Evolutionary conservation across 2,329 filamentous ascomycete species (phyloP).

Genomic region (Ceratocystis cacaofunesta): DNA sequence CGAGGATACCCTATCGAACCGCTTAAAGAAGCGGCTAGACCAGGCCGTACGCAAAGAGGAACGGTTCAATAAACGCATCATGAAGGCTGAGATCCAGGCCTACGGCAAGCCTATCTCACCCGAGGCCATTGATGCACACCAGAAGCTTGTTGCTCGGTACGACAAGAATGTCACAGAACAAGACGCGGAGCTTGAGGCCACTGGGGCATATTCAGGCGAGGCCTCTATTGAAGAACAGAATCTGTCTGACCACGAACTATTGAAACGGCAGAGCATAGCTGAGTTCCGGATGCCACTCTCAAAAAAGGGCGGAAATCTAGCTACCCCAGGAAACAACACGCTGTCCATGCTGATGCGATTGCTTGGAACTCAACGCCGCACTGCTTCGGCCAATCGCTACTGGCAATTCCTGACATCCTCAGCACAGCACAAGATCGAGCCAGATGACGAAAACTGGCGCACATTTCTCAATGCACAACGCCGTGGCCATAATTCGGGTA

Average conservation of each 20-base stretch:
- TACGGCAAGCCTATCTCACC: constrained; percentile 10
- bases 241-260: background rate
- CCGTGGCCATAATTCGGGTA: constrained; percentile 47
- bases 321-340: constrained; percentile 37
- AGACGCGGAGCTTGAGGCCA: background rate
- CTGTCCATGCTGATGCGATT: constrained; percentile 57
- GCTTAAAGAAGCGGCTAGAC: constrained; percentile 2
- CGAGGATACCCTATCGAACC: background rate
- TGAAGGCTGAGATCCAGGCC: constrained; percentile 7
- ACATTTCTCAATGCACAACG: constrained; percentile 54
- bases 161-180: background rate
- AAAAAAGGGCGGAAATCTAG: constrained; percentile 21
- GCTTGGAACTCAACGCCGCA: constrained; percentile 44
- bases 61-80: background rate
- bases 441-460: constrained; percentile 58
- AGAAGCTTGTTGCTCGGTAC: background rate
- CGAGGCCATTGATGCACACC: constrained; percentile 8
- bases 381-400: constrained; percentile 53
- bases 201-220: background rate
- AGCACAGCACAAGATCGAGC: constrained; percentile 40
- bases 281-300: constrained; percentile 1
- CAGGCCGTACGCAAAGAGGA: constrained; percentile 9
- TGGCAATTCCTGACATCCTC: constrained; percentile 54
- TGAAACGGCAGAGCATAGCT: background rate
- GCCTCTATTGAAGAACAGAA: background rate